Evolutionary conservation across 306 rosid species (phyloP), one percentile per base, ranked within the genome.

Genomic region (Sophora flavescens): DNA sequence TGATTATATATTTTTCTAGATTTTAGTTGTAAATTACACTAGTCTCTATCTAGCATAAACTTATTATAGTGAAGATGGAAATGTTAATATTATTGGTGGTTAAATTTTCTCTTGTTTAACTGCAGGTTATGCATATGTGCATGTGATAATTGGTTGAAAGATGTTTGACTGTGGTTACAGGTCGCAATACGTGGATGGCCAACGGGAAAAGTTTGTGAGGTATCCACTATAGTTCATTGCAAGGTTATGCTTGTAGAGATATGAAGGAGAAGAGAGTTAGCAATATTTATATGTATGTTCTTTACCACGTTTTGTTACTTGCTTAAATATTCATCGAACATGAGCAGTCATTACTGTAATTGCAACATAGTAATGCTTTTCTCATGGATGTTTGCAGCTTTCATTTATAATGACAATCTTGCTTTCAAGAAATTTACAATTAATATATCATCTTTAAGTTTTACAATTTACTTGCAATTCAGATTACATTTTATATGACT

Each of bases 181-280:
- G 87, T 81, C 89, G 28, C 88, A 86, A 60, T 74, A 74, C 78
- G 8, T 85, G 88, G 89, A 86, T 80, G 93, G 90, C 70, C 93
- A 87, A 72, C 79, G 72, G 12, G 90, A 87, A 57, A 90, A 90
- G 50, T 90, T 93, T 79, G 92, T 87, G 74, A 89, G 93, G 93
- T 90, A 83, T 44, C 65, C 12, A 63, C 38, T 70, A 60, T 66
- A 70, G 75, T 50, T 75, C 26, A 73, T 59, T 65, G 28, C 70
- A 75, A 69, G 63, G 6, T 66, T 74, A 65, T 41, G 47, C 64
- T 74, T 58, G 75, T n/a, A 32, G 36, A 41, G 11, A 63, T 70
- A 14, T 70, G 78, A 68, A 54, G 68, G 75, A 79, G 75, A 76
- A 81, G 62, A 75, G 72, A 81, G 67, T 72, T 52, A 51, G 63